Conservation (phyloP, 2,329 filamentous ascomycete species). For the Pseudogymnoascus sp. region DNA sequence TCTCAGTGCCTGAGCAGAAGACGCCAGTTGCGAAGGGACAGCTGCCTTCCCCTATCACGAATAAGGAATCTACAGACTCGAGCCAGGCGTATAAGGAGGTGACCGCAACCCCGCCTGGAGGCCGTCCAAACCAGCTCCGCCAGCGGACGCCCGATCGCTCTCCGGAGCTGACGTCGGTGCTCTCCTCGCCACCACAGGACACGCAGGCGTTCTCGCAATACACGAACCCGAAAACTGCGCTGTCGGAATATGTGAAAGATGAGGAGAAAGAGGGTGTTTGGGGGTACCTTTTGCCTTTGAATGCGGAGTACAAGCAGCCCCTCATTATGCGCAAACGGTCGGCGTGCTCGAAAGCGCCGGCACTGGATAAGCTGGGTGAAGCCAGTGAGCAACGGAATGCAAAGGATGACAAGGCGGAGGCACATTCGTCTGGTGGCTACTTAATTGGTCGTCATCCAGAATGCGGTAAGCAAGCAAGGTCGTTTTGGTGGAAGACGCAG, state of each 20-base stretch:
- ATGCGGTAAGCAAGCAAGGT: conserved; percentile 60
- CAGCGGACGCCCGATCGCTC: conserved; percentile 39
- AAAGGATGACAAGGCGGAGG: conserved; percentile 49
- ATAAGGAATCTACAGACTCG: conserved; percentile 56
- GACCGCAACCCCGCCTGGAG: conserved; percentile 62
- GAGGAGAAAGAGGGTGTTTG: conserved; percentile 72
- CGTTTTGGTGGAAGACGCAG: conserved; percentile 16
- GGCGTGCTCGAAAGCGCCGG: conserved; percentile 56
- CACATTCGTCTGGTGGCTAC: conserved; percentile 70
- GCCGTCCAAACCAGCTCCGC: conserved; percentile 46
- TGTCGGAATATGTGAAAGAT: conserved; percentile 78
- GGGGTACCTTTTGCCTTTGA: conserved; percentile 86
- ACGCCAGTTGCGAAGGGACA: conserved; percentile 59
- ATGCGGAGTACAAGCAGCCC: conserved; percentile 59
- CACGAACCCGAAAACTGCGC: conserved; percentile 60
- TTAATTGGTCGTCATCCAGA: conserved; percentile 88
- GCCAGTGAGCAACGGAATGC: conserved; percentile 33
- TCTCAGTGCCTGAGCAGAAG: conserved; percentile 51
- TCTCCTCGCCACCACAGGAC: conserved; percentile 60
- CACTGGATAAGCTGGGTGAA: conserved; percentile 34
- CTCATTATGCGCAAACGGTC: conserved; percentile 70
- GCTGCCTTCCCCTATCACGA: conserved; percentile 74
- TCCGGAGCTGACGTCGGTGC: conserved; percentile 25
- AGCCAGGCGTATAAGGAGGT: conserved; percentile 56
- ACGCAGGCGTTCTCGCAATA: conserved; percentile 79